Conservation (phyloP, 2,329 filamentous ascomycete genomes). For the Penicillium freii region DNA sequence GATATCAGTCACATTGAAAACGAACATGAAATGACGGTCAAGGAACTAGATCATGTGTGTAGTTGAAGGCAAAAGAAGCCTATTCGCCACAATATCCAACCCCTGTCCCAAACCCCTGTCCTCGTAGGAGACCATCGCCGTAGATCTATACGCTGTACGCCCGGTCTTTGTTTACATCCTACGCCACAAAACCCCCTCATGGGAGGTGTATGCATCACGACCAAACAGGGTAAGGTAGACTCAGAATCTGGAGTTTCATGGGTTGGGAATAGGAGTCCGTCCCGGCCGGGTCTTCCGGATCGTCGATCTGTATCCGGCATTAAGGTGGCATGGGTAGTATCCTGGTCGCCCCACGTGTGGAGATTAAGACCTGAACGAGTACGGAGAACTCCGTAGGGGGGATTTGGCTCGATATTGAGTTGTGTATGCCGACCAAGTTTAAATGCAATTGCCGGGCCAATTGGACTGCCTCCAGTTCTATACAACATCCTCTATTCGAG, state of each 20-base stretch:
- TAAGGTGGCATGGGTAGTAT: neutral
- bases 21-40: neutral
- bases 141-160: neutral
- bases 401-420: neutral
- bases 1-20: neutral
- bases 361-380: neutral
- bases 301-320: neutral
- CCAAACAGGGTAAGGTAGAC: neutral
- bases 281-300: neutral
- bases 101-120: neutral
- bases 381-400: neutral
- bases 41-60: neutral
- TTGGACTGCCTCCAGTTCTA: neutral
- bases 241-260: neutral
- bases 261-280: neutral
- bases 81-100: neutral
- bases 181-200: neutral
- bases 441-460: neutral
- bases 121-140: neutral
- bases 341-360: neutral
- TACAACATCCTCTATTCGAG: neutral
- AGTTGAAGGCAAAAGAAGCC: neutral
- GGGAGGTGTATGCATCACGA: neutral
- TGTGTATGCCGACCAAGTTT: neutral
- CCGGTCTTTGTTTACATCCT: constrained; percentile 2